phyloP scores from a whole-genome alignment of 129 eudicot genomes.

The Logfia minima region DNA sequence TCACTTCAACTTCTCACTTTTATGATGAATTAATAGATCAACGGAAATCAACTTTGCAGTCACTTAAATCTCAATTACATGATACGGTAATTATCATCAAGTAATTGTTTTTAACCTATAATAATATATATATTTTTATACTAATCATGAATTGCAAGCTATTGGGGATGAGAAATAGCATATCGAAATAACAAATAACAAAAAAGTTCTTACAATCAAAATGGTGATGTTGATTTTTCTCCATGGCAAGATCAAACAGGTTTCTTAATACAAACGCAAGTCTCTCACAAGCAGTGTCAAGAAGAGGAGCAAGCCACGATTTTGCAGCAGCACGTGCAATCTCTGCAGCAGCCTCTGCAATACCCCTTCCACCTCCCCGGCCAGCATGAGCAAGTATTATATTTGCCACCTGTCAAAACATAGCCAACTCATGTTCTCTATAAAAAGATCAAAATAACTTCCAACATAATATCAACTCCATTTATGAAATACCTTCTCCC shows the following conservation, averaged over 20 bases:
- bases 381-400: slow-evolving; percentile 97
- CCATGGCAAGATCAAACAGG: slow-evolving; percentile 79
- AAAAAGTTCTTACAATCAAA: slow-evolving; percentile 53
- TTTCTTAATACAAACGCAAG: slow-evolving; percentile 77
- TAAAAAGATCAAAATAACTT: neutral
- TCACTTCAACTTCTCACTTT: neutral
- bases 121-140: too few relatives aligned
- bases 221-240: slow-evolving; percentile 60
- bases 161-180: slow-evolving; percentile 15
- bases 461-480: neutral
- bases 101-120: neutral
- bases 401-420: slow-evolving; percentile 72
- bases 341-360: slow-evolving; percentile 90
- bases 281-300: slow-evolving; percentile 89
- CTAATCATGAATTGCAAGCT: neutral
- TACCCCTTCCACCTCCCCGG: slow-evolving; percentile 81
- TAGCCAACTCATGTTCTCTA: slow-evolving; percentile 1
- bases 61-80: neutral
- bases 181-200: neutral
- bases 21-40: neutral
- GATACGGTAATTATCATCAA: neutral
- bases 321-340: slow-evolving; percentile 97
- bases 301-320: slow-evolving; percentile 95
- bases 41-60: slow-evolving; percentile 1
- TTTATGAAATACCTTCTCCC: slow-evolving; percentile 66